Evolutionary conservation across 805 yeast species (phyloP).

Genomic region (Yarrowia divulgata): DNA sequence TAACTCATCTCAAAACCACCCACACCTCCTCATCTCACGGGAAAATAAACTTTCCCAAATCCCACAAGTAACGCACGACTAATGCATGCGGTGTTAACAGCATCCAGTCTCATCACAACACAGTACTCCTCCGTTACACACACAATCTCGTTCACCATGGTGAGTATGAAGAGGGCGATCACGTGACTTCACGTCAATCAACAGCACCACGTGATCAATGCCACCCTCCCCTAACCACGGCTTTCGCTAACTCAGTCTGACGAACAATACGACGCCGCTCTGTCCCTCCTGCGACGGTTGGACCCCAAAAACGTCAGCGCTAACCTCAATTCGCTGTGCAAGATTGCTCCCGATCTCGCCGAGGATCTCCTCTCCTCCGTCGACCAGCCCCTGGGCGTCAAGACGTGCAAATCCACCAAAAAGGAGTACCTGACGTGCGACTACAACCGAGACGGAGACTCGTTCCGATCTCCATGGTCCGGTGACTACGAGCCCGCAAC

Average conservation of each 20-base stretch:
- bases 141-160: constrained; percentile 4
- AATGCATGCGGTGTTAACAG: constrained; percentile 34
- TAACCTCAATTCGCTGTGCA: constrained; percentile 58
- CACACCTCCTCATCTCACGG: not conserved
- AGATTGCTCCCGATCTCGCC: constrained; percentile 71
- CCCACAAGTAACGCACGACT: constrained; percentile 20
- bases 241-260: constrained; percentile 46
- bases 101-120: constrained; percentile 1
- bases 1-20: not conserved
- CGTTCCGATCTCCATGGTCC: constrained; percentile 90
- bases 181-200: not conserved
- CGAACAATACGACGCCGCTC: constrained; percentile 74
- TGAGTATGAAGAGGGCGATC: constrained; percentile 4
- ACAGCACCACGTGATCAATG: not conserved
- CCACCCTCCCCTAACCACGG: too few relatives aligned
- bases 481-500: constrained; percentile 66
- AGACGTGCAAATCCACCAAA: constrained; percentile 56
- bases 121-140: not conserved
- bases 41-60: constrained; percentile 1
- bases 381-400: constrained; percentile 76
- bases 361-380: constrained; percentile 87
- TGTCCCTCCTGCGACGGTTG: constrained; percentile 77
- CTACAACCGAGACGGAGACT: constrained; percentile 93
- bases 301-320: constrained; percentile 66
- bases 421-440: constrained; percentile 85